phyloP scores from a whole-genome alignment of 306 rosid species.

The Canavalia ensiformis region DNA sequence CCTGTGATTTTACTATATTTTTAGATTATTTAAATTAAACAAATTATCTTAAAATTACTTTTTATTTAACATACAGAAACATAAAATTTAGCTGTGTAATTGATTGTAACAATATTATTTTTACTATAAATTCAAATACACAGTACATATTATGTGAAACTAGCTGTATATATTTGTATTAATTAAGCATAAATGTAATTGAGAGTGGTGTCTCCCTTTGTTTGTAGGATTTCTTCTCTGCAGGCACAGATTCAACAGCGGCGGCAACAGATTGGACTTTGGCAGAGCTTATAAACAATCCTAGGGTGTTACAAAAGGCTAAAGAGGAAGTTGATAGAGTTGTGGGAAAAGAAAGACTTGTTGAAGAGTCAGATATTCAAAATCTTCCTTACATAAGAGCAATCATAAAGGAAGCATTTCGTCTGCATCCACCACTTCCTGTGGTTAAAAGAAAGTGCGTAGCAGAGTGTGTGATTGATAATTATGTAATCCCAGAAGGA shows the following conservation, averaged over 20 bases:
- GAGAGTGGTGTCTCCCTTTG: not conserved
- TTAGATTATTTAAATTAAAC: too few species aligned
- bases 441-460: conserved; percentile 45
- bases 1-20: too few species aligned
- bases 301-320: conserved; percentile 45
- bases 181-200: too few species aligned
- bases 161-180: too few species aligned
- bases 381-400: conserved; percentile 59
- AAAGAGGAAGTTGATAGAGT: conserved; percentile 49
- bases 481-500: conserved; percentile 40
- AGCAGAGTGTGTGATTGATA: conserved; percentile 36
- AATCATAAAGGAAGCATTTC: conserved; percentile 50
- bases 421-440: conserved; percentile 56
- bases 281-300: conserved; percentile 57
- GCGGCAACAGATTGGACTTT: conserved; percentile 45
- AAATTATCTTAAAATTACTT: too few species aligned
- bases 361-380: conserved; percentile 48
- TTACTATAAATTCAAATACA: too few species aligned
- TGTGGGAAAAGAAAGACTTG: conserved; percentile 47
- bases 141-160: too few species aligned
- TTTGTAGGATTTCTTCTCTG: conserved; percentile 49
- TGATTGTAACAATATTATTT: too few species aligned
- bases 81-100: too few species aligned
- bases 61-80: too few species aligned
- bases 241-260: conserved; percentile 41